Evolutionary conservation across 2,329 filamentous ascomycete genomes (phyloP).

Genomic region (Diplodia scrobiculata): DNA sequence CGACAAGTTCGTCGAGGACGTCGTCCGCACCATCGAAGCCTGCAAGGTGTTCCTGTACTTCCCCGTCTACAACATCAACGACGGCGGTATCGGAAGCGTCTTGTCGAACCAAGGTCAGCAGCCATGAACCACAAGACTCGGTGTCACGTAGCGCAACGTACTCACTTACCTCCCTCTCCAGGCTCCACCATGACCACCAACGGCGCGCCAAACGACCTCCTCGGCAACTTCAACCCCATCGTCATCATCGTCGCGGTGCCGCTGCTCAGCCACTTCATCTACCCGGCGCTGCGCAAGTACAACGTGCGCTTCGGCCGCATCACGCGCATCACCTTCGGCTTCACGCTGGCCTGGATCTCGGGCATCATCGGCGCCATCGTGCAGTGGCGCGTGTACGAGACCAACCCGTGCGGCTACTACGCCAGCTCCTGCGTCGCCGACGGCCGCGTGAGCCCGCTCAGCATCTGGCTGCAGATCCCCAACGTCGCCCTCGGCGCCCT

Average conservation of each 20-base stretch:
- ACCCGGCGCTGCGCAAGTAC: slow-evolving; percentile 49
- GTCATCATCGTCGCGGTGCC: slow-evolving; percentile 54
- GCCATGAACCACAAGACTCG: neutral
- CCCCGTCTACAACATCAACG: slow-evolving; percentile 46
- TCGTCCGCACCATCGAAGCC: slow-evolving; percentile 40
- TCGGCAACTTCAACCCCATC: slow-evolving; percentile 56
- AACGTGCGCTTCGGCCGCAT: slow-evolving; percentile 54
- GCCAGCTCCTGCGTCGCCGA: slow-evolving; percentile 44
- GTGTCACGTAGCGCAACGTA: neutral
- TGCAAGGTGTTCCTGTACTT: slow-evolving; percentile 46
- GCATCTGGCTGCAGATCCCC: slow-evolving; percentile 50
- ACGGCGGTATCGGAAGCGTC: slow-evolving; percentile 56
- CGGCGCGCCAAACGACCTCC: slow-evolving; percentile 56
- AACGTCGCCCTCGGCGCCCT: slow-evolving; percentile 44
- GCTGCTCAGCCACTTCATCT: slow-evolving; percentile 53
- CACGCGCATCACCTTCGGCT: slow-evolving; percentile 56
- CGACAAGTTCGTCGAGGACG: slow-evolving; percentile 44
- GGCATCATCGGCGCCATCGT: slow-evolving; percentile 47
- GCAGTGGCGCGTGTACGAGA: slow-evolving; percentile 52
- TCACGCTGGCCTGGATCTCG: slow-evolving; percentile 53
- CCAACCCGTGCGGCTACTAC: slow-evolving; percentile 49
- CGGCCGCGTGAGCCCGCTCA: slow-evolving; percentile 45
- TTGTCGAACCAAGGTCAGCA: slow-evolving; percentile 22
- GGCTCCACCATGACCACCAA: slow-evolving; percentile 48
- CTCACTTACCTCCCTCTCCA: neutral